Evolutionary conservation across 257 asterid genomes (phyloP), one percentile per base, ranked within the genome.

Genomic region (Nicotiana noctiflora): DNA sequence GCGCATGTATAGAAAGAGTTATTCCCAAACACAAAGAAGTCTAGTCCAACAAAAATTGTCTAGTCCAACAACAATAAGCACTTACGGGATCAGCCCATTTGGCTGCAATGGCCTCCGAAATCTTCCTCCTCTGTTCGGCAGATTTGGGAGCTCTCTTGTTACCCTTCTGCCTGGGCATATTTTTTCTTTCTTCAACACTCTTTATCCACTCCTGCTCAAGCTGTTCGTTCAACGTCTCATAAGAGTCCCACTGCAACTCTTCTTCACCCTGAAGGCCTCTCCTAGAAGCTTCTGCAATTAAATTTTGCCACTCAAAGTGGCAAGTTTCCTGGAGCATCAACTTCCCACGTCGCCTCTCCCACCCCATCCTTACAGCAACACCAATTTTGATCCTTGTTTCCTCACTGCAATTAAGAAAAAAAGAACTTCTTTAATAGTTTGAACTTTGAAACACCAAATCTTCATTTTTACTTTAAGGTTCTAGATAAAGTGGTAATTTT

Each of bases 1-100:
- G 17, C 17, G 4, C 2, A 51, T 51, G 18, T 14, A 51, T 4
- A 51, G 21, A 14, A 7, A 12, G 44, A 13, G 61, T 14, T 49
- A 51, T 13, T 53, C 60, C 49, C 14, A 56, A 62, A 21, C 29
- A 40, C 77, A 61, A 12, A 63, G 78, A 29, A 64, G 70, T 44
- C 34, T 55, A 82, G 27, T n/a, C 49, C 12, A 70, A 14, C 19
- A 25, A 81, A 49, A 53, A n/a, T n/a, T n/a, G 70, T 44, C 34
- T 55, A 82, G 27, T n/a, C 49, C 12, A 70, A 14, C 19, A 25
- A 81, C 40, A 53, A 51, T 19, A 57, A 81, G 76, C 72, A 63
- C 94, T 87, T 90, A 96, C 99, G 49, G 97, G 98, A 83, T 95
- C 99, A 19, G 96, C 93, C 99, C 99, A 94, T 88, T 94, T 94